Evolutionary conservation across 2,329 filamentous ascomycete species (phyloP), one percentile per base, ranked within the genome.

Genomic region (Truncatella angustata): DNA sequence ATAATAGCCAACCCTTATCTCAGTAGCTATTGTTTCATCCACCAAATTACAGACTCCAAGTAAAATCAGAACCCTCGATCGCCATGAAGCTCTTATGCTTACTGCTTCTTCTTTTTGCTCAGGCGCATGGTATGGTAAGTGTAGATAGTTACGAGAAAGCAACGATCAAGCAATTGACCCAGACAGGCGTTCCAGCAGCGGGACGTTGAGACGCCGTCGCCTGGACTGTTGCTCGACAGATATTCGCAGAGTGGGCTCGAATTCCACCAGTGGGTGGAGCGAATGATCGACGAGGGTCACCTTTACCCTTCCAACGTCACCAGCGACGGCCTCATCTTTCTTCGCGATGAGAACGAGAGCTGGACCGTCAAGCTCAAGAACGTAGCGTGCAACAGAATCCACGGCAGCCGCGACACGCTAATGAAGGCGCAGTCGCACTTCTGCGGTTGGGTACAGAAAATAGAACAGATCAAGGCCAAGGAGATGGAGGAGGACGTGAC

Each of bases 301-400:
- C 28, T 46, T n/a, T 28, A 11, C 20, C 24, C 32, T 20, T 14
- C 44, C 24, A 48, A 48, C 30, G 10, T 48, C 16, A 34, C 44
- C 7, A 14, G 28, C 44, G 44, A 35, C 44, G 18, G 44, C 44
- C 44, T 48, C 16, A 32, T 48, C 4, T 7, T 48, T 5, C 5
- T 11, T 21, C 26, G 26, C 23, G 20, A 28, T 28, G 26, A 20
- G 9, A 35, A 28, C 44, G 26, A 20, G 9, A 35, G 28, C 44
- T 48, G 44, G 44, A 34, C 4, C 44, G 28, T 48, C 5, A 48
- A 48, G 44, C 16, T 48, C n/a, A 48, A 48, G 30, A 35, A 35
- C 44, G 44, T 48, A 28, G 44, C 4, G 14, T 48, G 44, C 23
- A 18, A 6, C 26, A 32, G n/a, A 16, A 36, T 48, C 28, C 10